These are phyloP conservation scores for Poa annua DNA, from an alignment of 176 grass and related monocot genomes.

Conservation along the genomic window DNA sequence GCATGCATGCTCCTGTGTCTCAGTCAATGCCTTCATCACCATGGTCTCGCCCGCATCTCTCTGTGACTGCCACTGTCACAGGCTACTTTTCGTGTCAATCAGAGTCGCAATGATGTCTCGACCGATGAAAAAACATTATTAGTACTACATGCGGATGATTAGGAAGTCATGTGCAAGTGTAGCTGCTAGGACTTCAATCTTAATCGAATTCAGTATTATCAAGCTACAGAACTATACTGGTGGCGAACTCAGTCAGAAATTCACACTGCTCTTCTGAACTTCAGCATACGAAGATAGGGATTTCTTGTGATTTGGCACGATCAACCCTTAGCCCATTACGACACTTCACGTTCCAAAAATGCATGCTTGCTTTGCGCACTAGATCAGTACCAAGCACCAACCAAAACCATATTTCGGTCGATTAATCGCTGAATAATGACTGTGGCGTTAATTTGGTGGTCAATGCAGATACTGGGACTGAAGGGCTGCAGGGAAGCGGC, in stretches of 20 bases:
- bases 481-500: conserved; percentile 70
- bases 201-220: too few species aligned
- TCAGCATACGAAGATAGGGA: not conserved
- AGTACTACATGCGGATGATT: conserved; percentile 42
- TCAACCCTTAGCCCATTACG: not conserved
- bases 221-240: not conserved
- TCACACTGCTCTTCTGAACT: not conserved
- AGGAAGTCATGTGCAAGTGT: not conserved
- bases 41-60: not conserved
- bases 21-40: conserved; percentile 45
- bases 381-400: not conserved
- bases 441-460: not conserved
- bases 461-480: conserved; percentile 64
- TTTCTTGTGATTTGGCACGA: not conserved
- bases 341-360: not conserved
- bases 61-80: not conserved
- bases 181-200: too few species aligned
- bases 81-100: conserved; percentile 24
- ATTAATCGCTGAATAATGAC: not conserved
- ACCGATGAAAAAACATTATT: conserved; percentile 30
- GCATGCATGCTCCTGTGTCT: not conserved
- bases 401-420: not conserved
- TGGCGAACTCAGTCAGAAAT: not conserved
- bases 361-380: not conserved
- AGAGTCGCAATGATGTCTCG: conserved; percentile 42